Evolutionary conservation across 345 rosid genomes (phyloP), one percentile per base, ranked within the genome.

Genomic region (Pistacia atlantica): DNA sequence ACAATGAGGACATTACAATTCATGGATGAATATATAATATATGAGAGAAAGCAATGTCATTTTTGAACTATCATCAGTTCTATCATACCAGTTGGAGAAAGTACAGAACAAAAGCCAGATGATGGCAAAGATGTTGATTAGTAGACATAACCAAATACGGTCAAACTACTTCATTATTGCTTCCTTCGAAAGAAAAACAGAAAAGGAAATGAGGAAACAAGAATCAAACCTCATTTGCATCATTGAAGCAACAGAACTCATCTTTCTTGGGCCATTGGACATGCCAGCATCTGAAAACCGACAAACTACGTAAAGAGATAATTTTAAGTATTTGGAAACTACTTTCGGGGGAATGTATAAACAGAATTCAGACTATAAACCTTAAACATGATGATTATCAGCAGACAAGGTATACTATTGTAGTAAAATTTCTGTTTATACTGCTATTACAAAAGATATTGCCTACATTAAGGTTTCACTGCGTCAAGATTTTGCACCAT

Each of bases 201-300:
- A 14, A 0, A 45, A 20, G 12, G 0, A 42, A 69, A 64, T 9
- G 25, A 28, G 18, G 59, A 49, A 52, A 72, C 48, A 77, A 67
- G 61, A 65, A 76, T 61, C 78, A 33, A 38, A 87, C 90, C 90
- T 87, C 88, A 72, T 83, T 87, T 75, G 90, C 90, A 80, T 87
- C 88, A 66, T 87, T 87, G 79, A 83, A 82, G 64, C 11, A 52
- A 73, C 18, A 0, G 3, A 75, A 71, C 9, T 85, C 79, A 55
- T 85, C 84, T 71, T 82, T 87, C 83, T 72, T 83, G 4, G 86
- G 90, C 88, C 90, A 87, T 37, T 55, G 71, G 31, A 85, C 88
- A 22, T 56, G 48, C 88, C 87, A 85, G 62, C 88, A 87, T 80
- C 88, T 87, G 75, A 7, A n/a, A 69, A 2, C 70, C 46, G 38